These are phyloP conservation scores for Wickerhamomyces sydowiorum DNA, from an alignment of 805 yeast species.

Conservation along the genomic window DNA sequence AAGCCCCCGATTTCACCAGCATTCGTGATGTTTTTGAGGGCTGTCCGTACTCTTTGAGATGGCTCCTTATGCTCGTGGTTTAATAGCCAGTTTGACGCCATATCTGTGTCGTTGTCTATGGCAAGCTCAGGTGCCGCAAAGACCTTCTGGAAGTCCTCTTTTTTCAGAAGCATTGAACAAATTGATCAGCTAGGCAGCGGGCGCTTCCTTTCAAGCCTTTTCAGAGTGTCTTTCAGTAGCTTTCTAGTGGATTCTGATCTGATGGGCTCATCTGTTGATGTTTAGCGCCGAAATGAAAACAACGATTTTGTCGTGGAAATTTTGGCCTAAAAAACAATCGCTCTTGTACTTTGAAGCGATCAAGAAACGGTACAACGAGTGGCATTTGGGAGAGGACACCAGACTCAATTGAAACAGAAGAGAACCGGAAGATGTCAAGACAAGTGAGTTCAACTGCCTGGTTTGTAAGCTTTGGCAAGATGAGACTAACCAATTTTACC, in stretches of 20 bases:
- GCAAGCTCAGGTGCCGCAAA: slow-evolving; percentile 15
- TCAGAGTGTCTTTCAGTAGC: too few species aligned
- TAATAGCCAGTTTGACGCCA: slow-evolving; percentile 18
- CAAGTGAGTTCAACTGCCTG: neutral
- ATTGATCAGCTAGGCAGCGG: too few species aligned
- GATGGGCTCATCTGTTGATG: neutral
- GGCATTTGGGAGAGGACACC: too few species aligned
- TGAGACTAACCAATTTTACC: neutral
- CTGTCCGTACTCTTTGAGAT: slow-evolving; percentile 14
- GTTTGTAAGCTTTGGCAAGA: too few species aligned
- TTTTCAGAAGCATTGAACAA: neutral
- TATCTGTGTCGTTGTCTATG: slow-evolving; percentile 15
- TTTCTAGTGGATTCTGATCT: too few species aligned
- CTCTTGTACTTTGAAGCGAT: too few species aligned
- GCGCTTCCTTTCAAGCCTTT: too few species aligned
- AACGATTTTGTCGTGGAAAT: neutral
- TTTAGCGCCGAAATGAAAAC: neutral
- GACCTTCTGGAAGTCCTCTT: slow-evolving; percentile 5
- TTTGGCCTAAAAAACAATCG: too few species aligned
- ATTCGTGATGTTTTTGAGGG: slow-evolving; percentile 12
- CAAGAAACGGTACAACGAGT: too few species aligned
- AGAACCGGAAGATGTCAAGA: too few species aligned
- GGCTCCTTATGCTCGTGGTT: slow-evolving; percentile 19
- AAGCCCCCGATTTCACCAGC: slow-evolving; percentile 2
- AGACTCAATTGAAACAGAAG: too few species aligned